Base-by-base conservation (phyloP, 2,329 filamentous ascomycete species). In the Neodidymelliopsis sp. region DNA sequence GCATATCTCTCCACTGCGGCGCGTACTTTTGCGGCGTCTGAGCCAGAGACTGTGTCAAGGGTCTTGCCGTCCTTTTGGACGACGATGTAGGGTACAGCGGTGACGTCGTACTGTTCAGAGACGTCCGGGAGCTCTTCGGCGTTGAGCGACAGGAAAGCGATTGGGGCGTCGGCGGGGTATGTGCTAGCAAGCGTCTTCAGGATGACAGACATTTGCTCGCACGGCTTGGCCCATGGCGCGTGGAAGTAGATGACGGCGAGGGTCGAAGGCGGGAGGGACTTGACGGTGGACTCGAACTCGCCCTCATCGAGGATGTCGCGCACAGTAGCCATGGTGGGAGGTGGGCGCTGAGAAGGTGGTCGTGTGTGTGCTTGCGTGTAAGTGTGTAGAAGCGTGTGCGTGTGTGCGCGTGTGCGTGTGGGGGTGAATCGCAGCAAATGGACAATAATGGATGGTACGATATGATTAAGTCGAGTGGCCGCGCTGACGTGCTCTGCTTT, bases 151-250 rank as follows among this genome's bases (percentile, higher is more conserved):
- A 96, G 83, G 86, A 96, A 99, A 61, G 85, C 85, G 60, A 92
- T 88, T 30, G 88, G 85, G 57, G 81, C 77, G 58, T 83, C 80
- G 65, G 83, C 80, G 54, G 90, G 85, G 76, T 96, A 96, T 72
- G 92, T 91, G 67, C 86, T 85, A 58, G 93, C 92, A 59, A 99
- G 89, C 16, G 91, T 88, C 68, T 84, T 81, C 58, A 99, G 84
- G 62, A 97, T 89, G 39, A 86, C 89, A 61, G 84, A 85, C 92
- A 97, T 97, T 76, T 97, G 91, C 56, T 89, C 86, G 80, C 94
- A 97, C 34, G 94, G 94, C 51, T 91, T 91, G 22, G 94, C 94
- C 94, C 94, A 99, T 59, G 92, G 89, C 15, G 94, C 91, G 74
- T 97, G 89, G 81, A 99, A 99, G 72, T 92, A 97, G 69, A 96